A percentile compares a stretch with the other conserved stretches of the same genome.
Evolutionary conservation across 345 rosid species (phyloP).

Genomic region (rapeseed (Brassica napus)): Da-Ae NC_063445.1:29194501-29195000

Average conservation of each 20-base stretch:
- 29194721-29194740: slow-evolving; percentile 85
- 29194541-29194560: slow-evolving; percentile 81
- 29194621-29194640: slow-evolving; percentile 90
- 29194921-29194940: slow-evolving; percentile 57
- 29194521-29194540: slow-evolving; percentile 85
- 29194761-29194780: slow-evolving; percentile 85
- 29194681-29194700: slow-evolving; percentile 71
- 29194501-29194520: slow-evolving; percentile 82
- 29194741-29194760: slow-evolving; percentile 81
- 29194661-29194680: slow-evolving; percentile 94
- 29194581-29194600: slow-evolving; percentile 51
- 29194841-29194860: slow-evolving; percentile 80
- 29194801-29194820: slow-evolving; percentile 86
- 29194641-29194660: slow-evolving; percentile 89
- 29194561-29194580: background rate
- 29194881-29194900: slow-evolving; percentile 78
- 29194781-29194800: slow-evolving; percentile 92
- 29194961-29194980: slow-evolving; percentile 75
- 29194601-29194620: slow-evolving; percentile 85
- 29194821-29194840: slow-evolving; percentile 79
- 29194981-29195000: slow-evolving; percentile 67
- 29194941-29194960: slow-evolving; percentile 78
- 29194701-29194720: slow-evolving; percentile 84
- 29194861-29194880: slow-evolving; percentile 91
- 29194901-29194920: slow-evolving; percentile 42